phyloP scores from a whole-genome alignment of 163 green algal species.

The Smithsoniella earleae region DNA sequence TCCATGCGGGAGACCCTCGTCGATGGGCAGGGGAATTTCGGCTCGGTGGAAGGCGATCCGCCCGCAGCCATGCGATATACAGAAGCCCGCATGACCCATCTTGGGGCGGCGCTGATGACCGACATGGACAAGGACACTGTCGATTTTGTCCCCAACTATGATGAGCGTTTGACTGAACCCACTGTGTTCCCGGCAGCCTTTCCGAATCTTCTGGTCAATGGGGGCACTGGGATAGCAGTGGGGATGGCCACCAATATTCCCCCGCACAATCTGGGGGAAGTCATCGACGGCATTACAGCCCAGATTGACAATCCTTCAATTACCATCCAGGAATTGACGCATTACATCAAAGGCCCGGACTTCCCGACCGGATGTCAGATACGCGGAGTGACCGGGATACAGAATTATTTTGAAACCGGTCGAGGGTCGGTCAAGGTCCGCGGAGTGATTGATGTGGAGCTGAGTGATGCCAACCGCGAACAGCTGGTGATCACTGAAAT shows the following conservation, averaged over 20 bases:
- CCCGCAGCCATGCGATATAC: slow-evolving; percentile 82
- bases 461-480: no score
- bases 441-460: no score
- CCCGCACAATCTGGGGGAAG: slow-evolving; percentile 85
- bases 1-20: slow-evolving; percentile 68
- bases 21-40: slow-evolving; percentile 96
- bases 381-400: no score
- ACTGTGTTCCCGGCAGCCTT: slow-evolving; percentile 80
- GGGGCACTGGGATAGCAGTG: slow-evolving; percentile 83
- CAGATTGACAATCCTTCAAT: slow-evolving; percentile 71
- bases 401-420: no score
- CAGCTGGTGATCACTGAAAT: no score
- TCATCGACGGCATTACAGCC: slow-evolving; percentile 59
- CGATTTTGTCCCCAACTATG: slow-evolving; percentile 81
- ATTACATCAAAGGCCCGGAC: slow-evolving; percentile 76
- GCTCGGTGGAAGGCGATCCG: slow-evolving; percentile 83
- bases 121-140: slow-evolving; percentile 79
- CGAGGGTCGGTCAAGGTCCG: no score
- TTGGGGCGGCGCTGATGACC: slow-evolving; percentile 57
- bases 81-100: slow-evolving; percentile 66
- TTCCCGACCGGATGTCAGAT: slow-evolving; percentile 97
- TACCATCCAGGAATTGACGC: slow-evolving; percentile 66
- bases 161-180: slow-evolving; percentile 84
- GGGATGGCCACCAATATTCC: slow-evolving; percentile 92
- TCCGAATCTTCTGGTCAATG: slow-evolving; percentile 90